Base-by-base conservation (phyloP, 2,329 filamentous ascomycete genomes). In the Hymenotorrendiella dingleyae region DNA sequence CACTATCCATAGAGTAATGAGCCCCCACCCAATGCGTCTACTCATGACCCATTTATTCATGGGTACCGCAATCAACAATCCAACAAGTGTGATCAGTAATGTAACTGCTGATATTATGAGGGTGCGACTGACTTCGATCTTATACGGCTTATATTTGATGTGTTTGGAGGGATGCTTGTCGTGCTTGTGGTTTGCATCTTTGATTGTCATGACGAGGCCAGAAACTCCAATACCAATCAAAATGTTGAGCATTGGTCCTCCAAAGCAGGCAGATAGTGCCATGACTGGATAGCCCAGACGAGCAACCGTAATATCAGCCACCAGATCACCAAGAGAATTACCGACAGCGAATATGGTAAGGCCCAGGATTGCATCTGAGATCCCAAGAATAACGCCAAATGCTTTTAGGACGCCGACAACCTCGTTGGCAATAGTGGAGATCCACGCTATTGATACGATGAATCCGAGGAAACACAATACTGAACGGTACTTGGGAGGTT, bases 171-270 rank as follows among this genome's bases (percentile, higher is more conserved):
- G 86, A 56, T 91, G 81, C 53, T 82, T 82, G 21, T 69, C 65
- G 47, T 86, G 79, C 40, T 72, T 71, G 49, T 78, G 72, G 54
- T 84, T 77, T 14, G 84, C 84, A 23, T 78, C 74, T 42, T 75
- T 74, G 12, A 94, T 72, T 43, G 86, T 90, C 76, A 96, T 93
- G 61, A 90, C 94, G 28, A 87, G 76, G 12, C 93, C 93, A 20
- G 85, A 86, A 4, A 97, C 71, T n/a, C 93, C 93, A 40, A 98
- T 90, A 0, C 93, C 93, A 4, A 98, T 76, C 0, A 98, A 69
- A 49, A 98, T 98, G 57, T 98, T 98, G 29, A 98, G 76, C 88
- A 98, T 91, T 0, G 93, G 93, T 0, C 93, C 94, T n/a, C 93
- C 93, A 62, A 98, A 96, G 62, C 93, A 98, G 4, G 93, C 93